Base-by-base conservation (phyloP, 495 filamentous ascomycete genomes). In the Hypoxylon lienhwacheense region DNA sequence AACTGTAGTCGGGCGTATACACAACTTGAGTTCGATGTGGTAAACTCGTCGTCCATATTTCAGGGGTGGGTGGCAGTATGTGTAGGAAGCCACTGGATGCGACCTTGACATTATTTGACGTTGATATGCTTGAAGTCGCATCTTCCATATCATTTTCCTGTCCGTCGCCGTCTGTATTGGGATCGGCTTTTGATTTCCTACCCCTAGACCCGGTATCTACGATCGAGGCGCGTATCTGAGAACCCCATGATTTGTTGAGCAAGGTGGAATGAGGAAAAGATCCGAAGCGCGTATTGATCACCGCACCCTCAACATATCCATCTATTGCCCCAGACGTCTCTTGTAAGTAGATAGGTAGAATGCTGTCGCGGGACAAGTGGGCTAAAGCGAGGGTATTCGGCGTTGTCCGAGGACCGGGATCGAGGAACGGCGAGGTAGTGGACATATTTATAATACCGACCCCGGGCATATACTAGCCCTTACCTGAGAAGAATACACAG, bases 11-110 rank as follows among this genome's bases (percentile, higher is more conserved):
- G 7, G 95, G 90, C 1, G 90, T 96, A 65, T 98, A 98, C 55
- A 98, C 93, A 39, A 98, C 92, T 71, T 98, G 93, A 6, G 93
- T 98, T 39, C 93, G 81, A 67, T 98, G 93, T 2, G 91, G 93
- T 28, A 98, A 78, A 28, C 86, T 89, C 19, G 81, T 72, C 0
- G 95, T 98, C 93, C 93, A 98, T 11, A 87, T 76, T 69, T 98
- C 93, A 10, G 93, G 89, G 0, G 95, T 96, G 0, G 95, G 95
- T 20, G 87, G 89, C 10, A 97, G 77, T 24, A 98, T 66, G 69
- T 98, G 92, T 12, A 91, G 79, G 72, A 97, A 98, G 16, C 93
- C 93, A 63, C 81, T 91, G 1, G 80, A 63, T 3, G 90, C 90
- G 29, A 81, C 78, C 44, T 76, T 79, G 24, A 67, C 47, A 28